These are phyloP conservation scores for Penicillium malachiteum DNA, from an alignment of 495 filamentous ascomycete genomes.

Conservation along the genomic window DNA sequence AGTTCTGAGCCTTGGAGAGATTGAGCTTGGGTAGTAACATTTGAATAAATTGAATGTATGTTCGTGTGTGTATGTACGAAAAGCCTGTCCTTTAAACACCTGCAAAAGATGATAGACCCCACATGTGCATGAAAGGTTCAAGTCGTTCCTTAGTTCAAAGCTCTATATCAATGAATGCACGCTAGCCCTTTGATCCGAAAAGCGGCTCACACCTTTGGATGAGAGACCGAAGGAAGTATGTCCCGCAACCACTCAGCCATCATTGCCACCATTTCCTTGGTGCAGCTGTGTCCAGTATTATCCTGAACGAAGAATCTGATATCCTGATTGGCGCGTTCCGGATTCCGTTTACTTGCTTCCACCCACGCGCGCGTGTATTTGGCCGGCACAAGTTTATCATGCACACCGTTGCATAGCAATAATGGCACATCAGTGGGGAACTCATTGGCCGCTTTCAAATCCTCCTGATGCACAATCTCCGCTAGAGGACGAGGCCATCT, in stretches of 20 bases:
- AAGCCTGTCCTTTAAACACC: no score
- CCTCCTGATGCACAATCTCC: background rate
- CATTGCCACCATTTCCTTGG: slow-evolving; percentile 9
- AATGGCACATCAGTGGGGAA: slow-evolving; percentile 3
- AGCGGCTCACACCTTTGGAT: no score
- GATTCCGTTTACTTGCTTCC: background rate
- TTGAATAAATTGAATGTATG: no score
- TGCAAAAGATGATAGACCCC: no score
- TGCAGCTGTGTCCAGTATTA: slow-evolving; percentile 5
- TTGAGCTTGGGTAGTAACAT: no score
- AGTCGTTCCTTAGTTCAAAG: no score
- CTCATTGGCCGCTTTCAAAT: background rate
- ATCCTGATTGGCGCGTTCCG: background rate
- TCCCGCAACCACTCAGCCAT: slow-evolving; percentile 3
- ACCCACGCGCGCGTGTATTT: slow-evolving; percentile 3
- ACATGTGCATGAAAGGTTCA: no score
- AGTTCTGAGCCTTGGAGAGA: no score
- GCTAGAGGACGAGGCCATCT: slow-evolving; percentile 2
- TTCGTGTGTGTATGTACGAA: no score
- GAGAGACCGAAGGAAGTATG: slow-evolving; percentile 1
- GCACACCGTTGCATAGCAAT: background rate
- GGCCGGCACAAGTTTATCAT: slow-evolving; percentile 4
- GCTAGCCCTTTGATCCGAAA: no score
- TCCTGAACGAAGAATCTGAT: slow-evolving; percentile 5
- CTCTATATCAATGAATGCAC: no score